Evolutionary conservation across 331 rosid species (phyloP), one percentile per base, ranked within the genome.

Genomic region (Ulmus americana): DNA sequence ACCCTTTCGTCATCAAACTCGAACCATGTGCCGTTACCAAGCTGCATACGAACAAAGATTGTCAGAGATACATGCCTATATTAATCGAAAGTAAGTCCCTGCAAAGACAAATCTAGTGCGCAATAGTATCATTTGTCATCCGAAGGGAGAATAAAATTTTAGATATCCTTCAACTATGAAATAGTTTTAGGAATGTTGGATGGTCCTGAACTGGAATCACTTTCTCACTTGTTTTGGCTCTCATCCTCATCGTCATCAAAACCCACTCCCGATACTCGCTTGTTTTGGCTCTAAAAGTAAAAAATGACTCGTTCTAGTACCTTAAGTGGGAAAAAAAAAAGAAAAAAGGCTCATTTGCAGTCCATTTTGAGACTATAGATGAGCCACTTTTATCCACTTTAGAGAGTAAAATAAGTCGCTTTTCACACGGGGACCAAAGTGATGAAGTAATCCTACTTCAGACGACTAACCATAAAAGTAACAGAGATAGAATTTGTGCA

Each of bases 1-100:
- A 88, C 97, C 70, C 81, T 79, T 50, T 70, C 82, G 68, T 91
- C 97, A 59, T 91, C 90, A 56, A 91, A 91, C 76, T 86, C 96
- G 9, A 77, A 86, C 96, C 97, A 88, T 53, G 14, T 65, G 18
- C 77, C 83, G 22, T 66, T 22, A 39, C 80, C 84, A 41, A 71
- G 80, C 97, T 91, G 92, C 81, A 76, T 0, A 28, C 14, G 42
- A 55, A 72, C 61, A 18, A 80, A 54, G 22, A 52, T 49, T 10
- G 40, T 62, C 16, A 18, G 22, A 52, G 18, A 12, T 7, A 15
- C 3, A 28, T 51, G 14, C 56, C 51, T 61, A 71, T 57, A 55
- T 12, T 8, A 49, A 13, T 28, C 5, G 0, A 40, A 50, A 45
- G 42, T 57, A 53, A 14, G 41, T 55, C 64, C 55, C 61, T 5